Percentiles rank a stretch among this genome's conserved stretches.
Evolutionary conservation across 2,329 filamentous ascomycete genomes (phyloP).

Genomic region (Blumeria graminis): DNA sequence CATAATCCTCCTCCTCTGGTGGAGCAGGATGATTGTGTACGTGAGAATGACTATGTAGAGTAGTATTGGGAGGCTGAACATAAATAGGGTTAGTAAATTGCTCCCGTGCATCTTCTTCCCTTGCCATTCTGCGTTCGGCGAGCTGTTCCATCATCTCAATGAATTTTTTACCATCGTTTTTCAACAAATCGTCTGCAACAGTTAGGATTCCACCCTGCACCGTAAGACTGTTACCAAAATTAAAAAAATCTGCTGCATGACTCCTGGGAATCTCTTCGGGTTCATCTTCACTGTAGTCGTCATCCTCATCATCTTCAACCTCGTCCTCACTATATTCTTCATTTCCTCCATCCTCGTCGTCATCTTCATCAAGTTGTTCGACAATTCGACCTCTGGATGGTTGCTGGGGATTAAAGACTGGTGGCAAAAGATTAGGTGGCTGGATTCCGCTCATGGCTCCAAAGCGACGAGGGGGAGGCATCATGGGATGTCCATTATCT

Average conservation of each 20-base stretch:
- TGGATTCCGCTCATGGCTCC: slow-evolving; percentile 27
- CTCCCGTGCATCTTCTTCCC: slow-evolving; percentile 68
- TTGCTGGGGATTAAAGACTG: slow-evolving; percentile 37
- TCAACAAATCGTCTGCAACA: slow-evolving; percentile 90
- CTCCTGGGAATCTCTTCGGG: slow-evolving; percentile 39
- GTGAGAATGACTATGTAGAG: slow-evolving; percentile 18
- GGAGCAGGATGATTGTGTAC: slow-evolving; percentile 47
- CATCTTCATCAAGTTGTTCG: slow-evolving; percentile 29
- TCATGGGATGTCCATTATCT: slow-evolving; percentile 42
- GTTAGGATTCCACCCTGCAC: slow-evolving; percentile 96
- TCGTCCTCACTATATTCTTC: slow-evolving; percentile 24
- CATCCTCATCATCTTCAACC: slow-evolving; percentile 31
- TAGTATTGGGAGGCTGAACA: slow-evolving; percentile 31
- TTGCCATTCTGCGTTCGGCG: slow-evolving; percentile 87
- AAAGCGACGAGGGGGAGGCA: slow-evolving; percentile 41
- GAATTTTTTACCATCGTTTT: slow-evolving; percentile 98
- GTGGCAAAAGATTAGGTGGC: slow-evolving; percentile 31
- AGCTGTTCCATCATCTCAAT: slow-evolving; percentile 99
- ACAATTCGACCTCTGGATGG: slow-evolving; percentile 54
- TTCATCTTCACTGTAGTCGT: slow-evolving; percentile 45
- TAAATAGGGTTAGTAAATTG: slow-evolving; percentile 34
- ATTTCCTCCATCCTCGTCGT: slow-evolving; percentile 22
- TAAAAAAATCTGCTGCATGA: slow-evolving; percentile 69
- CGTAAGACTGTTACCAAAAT: slow-evolving; percentile 90
- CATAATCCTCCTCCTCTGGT: slow-evolving; percentile 47